Percentiles rank a stretch among this genome's conserved stretches.
Conservation (phyloP, 2,329 filamentous ascomycete genomes). For the Fusarium subglutinans region DNA sequence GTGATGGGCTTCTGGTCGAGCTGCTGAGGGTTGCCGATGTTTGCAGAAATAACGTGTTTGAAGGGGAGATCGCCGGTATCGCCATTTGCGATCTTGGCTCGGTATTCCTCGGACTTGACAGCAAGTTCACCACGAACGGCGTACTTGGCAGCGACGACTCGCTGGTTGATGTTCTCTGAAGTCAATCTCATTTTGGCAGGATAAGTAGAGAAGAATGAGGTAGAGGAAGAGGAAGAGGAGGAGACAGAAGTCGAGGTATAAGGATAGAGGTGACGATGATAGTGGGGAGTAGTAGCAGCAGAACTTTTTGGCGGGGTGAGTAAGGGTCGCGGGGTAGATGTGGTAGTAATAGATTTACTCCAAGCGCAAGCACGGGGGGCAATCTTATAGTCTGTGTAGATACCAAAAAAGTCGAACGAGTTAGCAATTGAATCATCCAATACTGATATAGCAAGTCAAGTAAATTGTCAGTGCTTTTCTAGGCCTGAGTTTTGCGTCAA, state of each 20-base stretch:
- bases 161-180: slow-evolving; percentile 90
- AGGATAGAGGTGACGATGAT: slow-evolving; percentile 28
- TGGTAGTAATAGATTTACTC: slow-evolving; percentile 35
- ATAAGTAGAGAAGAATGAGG: slow-evolving; percentile 46
- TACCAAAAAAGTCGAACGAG: slow-evolving; percentile 35
- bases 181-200: slow-evolving; percentile 62
- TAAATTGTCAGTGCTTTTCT: slow-evolving; percentile 28
- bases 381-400: slow-evolving; percentile 25
- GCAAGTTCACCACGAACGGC: slow-evolving; percentile 96
- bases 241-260: background rate
- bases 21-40: slow-evolving; percentile 99
- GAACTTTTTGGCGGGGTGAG: slow-evolving; percentile 42
- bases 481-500: slow-evolving; percentile 26
- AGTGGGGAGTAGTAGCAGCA: slow-evolving; percentile 12
- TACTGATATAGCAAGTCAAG: slow-evolving; percentile 6
- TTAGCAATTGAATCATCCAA: slow-evolving; percentile 34
- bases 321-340: slow-evolving; percentile 42
- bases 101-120: slow-evolving; percentile 91
- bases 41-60: slow-evolving; percentile 90
- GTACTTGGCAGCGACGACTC: slow-evolving; percentile 89
- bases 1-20: slow-evolving; percentile 99
- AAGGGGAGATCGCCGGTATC: slow-evolving; percentile 74
- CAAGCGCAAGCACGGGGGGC: slow-evolving; percentile 28
- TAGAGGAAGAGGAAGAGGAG: slow-evolving; percentile 4
- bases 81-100: slow-evolving; percentile 73